Evolutionary conservation across 1,139 yeast species (phyloP), one percentile per base, ranked within the genome.

Genomic region (Pneumocystis carinii): DNA sequence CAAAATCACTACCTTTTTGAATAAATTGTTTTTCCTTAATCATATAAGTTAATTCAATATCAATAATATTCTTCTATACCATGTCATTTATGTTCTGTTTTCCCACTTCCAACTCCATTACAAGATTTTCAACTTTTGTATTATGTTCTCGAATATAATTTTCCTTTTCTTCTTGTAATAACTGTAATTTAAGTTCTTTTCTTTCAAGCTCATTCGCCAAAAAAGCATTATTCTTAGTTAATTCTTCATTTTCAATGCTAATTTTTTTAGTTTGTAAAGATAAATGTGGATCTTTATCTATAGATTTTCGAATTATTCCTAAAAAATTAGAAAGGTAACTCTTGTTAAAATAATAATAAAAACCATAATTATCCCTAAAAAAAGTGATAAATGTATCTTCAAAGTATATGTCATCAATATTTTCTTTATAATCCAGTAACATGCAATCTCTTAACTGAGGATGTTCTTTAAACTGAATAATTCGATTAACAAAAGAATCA

Each of bases 381-480:
- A 89, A 75, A 4, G 77, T 76, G 2, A 88, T 84, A 59, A 61
- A 64, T 29, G 59, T 38, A n/a, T 48, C 39, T 35, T 85, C 86
- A 70, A 92, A 86, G 69, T 81, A 89, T 0, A 90, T 88, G 64
- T 83, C 82, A 0, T 97, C 98, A 55, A 90, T 48, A 15, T 27
- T 41, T 6, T 89, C 95, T 66, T 81, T 80, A 39, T 75, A 75
- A 5, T 78, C 78, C 12, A 79, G 81, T 39, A 81, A 83, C 68
- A 82, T 86, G 27, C 6, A 48, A 61, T 81, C 80, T 24, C 80
- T 78, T 70, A 89, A 83, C 12, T 75, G 72, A 0, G 80, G 73
- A 65, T 79, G 77, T 60, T 86, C 86, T 66, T 83, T 82, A 69
- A 94, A 83, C 70, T 87, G 89, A 63, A 83, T 83, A 6, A 92